Evolutionary conservation across 805 yeast genomes (phyloP).

Genomic region (Pichia cabralensis): DNA sequence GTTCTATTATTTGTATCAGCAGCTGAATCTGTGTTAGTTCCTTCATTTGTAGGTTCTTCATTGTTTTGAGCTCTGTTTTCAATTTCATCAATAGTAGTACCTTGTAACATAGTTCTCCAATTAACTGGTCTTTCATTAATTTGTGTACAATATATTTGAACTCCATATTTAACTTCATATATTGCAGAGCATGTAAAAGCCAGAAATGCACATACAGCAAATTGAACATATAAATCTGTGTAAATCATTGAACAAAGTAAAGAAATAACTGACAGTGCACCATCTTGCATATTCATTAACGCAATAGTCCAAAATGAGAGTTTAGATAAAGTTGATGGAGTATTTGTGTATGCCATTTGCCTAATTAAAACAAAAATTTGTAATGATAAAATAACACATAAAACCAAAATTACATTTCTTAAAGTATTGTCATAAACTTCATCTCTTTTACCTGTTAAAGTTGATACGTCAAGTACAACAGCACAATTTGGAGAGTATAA

Average conservation of each 20-base stretch:
- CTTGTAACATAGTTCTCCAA: slow-evolving; percentile 57
- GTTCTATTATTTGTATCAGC: slow-evolving; percentile 3
- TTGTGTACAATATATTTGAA: slow-evolving; percentile 59
- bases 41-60: slow-evolving; percentile 1
- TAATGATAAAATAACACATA: slow-evolving; percentile 34
- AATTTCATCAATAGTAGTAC: slow-evolving; percentile 36
- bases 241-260: slow-evolving; percentile 47
- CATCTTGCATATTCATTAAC: slow-evolving; percentile 57
- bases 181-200: slow-evolving; percentile 61
- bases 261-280: slow-evolving; percentile 53
- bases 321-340: slow-evolving; percentile 73
- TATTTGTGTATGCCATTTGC: slow-evolving; percentile 62
- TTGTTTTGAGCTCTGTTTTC: not conserved
- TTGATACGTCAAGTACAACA: slow-evolving; percentile 31
- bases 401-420: slow-evolving; percentile 33
- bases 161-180: slow-evolving; percentile 68
- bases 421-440: slow-evolving; percentile 35
- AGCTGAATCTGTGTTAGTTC: slow-evolving; percentile 11
- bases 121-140: slow-evolving; percentile 60
- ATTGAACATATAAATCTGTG: slow-evolving; percentile 51
- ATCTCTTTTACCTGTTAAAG: slow-evolving; percentile 43
- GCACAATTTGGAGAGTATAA: slow-evolving; percentile 91
- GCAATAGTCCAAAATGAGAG: slow-evolving; percentile 63
- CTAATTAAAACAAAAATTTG: slow-evolving; percentile 51
- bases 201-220: slow-evolving; percentile 60